A percentile compares a stretch with the other conserved stretches of the same genome.
These are phyloP conservation scores for Penicillium maclennaniae DNA, from an alignment of 495 filamentous ascomycete genomes.

Conservation along the genomic window DNA sequence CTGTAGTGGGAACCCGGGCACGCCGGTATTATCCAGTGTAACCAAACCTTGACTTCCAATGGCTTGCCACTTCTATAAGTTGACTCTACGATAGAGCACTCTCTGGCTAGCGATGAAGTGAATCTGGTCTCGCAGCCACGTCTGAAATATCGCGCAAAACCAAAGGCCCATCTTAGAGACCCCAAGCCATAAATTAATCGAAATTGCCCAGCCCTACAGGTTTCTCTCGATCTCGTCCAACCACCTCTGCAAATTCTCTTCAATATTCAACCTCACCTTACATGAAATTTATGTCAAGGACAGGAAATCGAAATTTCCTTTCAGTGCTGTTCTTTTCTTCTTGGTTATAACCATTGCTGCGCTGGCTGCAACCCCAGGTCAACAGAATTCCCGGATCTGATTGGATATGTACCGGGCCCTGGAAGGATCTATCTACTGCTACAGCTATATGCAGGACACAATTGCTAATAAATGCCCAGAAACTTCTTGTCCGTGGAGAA, in stretches of 20 bases:
- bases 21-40: background rate
- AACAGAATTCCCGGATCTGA: background rate
- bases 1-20: background rate
- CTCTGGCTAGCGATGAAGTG: too few relatives aligned
- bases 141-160: background rate
- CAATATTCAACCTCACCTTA: too few relatives aligned
- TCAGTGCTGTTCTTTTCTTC: background rate
- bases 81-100: background rate
- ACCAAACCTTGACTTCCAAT: background rate
- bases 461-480: background rate
- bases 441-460: background rate
- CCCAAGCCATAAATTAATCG: too few relatives aligned
- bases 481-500: background rate
- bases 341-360: background rate
- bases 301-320: background rate
- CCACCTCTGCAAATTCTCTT: background rate
- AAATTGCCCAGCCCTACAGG: too few relatives aligned
- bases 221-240: too few relatives aligned
- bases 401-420: background rate
- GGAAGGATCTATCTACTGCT: background rate
- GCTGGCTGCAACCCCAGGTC: too few relatives aligned
- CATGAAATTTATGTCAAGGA: too few relatives aligned
- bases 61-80: background rate
- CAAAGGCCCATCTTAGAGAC: background rate
- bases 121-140: background rate